Evolutionary conservation across 2,329 filamentous ascomycete species (phyloP).

Genomic region (Ophiostoma quercus): DNA sequence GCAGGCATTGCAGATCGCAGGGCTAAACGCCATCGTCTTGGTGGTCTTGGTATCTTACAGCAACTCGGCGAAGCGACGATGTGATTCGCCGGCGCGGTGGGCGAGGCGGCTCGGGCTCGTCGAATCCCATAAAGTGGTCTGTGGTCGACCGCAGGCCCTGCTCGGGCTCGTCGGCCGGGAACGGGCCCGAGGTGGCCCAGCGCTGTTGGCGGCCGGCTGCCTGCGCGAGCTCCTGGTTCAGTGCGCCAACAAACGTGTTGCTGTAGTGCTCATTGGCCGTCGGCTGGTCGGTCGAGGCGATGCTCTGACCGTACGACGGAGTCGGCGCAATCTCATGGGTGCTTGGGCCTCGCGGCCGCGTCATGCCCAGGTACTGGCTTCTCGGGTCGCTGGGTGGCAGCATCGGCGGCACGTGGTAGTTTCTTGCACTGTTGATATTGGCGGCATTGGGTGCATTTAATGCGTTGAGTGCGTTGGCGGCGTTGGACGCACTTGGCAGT

Average conservation of each 20-base stretch:
- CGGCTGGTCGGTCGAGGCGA: constrained; percentile 2
- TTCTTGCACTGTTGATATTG: background rate
- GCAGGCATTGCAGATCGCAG: background rate
- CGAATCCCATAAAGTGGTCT: constrained; percentile 15
- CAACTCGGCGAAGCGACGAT: constrained; percentile 20
- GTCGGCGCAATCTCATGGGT: constrained; percentile 13
- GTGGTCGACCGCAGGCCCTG: background rate
- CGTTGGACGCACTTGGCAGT: background rate
- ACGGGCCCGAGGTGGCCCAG: constrained; percentile 8
- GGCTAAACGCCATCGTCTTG: background rate
- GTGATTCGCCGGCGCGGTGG: background rate
- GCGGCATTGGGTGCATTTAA: background rate
- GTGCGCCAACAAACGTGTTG: constrained; percentile 9
- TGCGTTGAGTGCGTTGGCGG: background rate
- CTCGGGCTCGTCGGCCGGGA: constrained; percentile 9
- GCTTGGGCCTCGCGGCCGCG: background rate
- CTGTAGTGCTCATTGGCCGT: constrained; percentile 13
- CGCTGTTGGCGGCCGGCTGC: background rate
- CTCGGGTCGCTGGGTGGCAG: background rate
- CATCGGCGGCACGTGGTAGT: background rate
- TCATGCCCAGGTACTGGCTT: background rate
- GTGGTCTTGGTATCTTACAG: constrained; percentile 7
- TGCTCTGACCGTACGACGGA: constrained; percentile 15
- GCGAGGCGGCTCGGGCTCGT: background rate
- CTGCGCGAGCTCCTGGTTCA: constrained; percentile 7